Evolutionary conservation across 2,329 filamentous ascomycete genomes (phyloP), one percentile per base, ranked within the genome.

Genomic region (Colletotrichum truncatum): DNA sequence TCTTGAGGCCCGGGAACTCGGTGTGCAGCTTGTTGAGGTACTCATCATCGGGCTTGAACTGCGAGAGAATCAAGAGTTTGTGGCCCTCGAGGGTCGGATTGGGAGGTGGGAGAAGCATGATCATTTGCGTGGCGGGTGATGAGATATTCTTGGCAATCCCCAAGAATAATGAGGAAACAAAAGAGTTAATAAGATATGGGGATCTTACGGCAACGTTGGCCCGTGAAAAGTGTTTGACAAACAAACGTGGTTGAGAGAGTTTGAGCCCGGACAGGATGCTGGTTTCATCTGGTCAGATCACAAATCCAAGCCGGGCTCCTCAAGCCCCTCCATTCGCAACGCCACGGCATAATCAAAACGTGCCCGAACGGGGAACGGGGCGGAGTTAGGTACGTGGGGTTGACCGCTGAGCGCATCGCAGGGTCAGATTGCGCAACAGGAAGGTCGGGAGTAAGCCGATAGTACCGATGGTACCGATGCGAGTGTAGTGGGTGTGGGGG

Each of bases 11-110:
- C 0, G 84, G 82, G 58, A 80, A 86, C 38, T 74, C 68, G 6
- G 71, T 64, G 34, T 75, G 73, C 5, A 86, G 73, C 9, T 70
- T 68, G 4, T 80, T 76, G 14, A 81, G 49, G 56, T 77, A 79
- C 2, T 68, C 73, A 0, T 71, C 34, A 0, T 81, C 73, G 0
- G 76, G 73, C 2, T 72, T 68, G 51, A 69, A 72, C 0, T 77
- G 76, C 3, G 75, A 68, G 6, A 84, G 67, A 53, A 85, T 70
- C 23, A 86, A 68, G 25, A 86, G 79, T 67, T 82, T 82, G 73
- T 86, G 84, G 43, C 82, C 82, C 48, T 75, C 41, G 36, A 66
- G 64, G 60, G 64, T 64, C 25, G 55, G 55, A 34, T 66, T 66
- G 1, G 63, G 58, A 23, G 63, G 28, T 7, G 63, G 63, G 43